A percentile compares a stretch with the other conserved stretches of the same genome.
Conservation (phyloP, 768 basidiomycete species). For the Tricholomella constricta region DNA sequence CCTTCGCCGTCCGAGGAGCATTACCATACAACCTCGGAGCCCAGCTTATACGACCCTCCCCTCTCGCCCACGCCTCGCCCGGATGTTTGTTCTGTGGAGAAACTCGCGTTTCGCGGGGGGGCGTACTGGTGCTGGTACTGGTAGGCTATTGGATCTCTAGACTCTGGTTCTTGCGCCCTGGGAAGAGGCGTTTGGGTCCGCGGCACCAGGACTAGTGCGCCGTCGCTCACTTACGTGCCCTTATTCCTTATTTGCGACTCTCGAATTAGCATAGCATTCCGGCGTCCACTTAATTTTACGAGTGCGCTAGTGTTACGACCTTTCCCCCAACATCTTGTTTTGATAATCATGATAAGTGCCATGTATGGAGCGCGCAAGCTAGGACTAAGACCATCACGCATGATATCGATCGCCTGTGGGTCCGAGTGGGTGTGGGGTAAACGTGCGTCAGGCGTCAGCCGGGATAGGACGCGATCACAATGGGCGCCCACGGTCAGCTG, state of each 20-base stretch:
- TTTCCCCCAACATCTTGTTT: no score
- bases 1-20: neutral
- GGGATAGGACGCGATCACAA: neutral
- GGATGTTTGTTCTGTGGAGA: constrained; percentile 1
- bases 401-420: neutral
- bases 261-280: neutral
- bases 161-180: no score
- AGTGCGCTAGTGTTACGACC: neutral
- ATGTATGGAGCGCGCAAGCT: neutral
- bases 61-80: neutral
- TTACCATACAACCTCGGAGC: neutral
- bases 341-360: neutral
- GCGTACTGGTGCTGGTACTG: neutral
- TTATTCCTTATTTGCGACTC: neutral
- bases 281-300: neutral
- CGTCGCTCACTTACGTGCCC: no score
- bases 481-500: neutral
- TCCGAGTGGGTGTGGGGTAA: neutral
- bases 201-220: neutral
- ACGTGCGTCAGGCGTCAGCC: no score
- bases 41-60: no score
- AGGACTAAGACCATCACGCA: neutral
- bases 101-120: neutral
- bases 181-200: no score
- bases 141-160: neutral